Evolutionary conservation across 2,329 filamentous ascomycete genomes (phyloP), one percentile per base, ranked within the genome.

Genomic region (Aspergillus bombycis): DNA sequence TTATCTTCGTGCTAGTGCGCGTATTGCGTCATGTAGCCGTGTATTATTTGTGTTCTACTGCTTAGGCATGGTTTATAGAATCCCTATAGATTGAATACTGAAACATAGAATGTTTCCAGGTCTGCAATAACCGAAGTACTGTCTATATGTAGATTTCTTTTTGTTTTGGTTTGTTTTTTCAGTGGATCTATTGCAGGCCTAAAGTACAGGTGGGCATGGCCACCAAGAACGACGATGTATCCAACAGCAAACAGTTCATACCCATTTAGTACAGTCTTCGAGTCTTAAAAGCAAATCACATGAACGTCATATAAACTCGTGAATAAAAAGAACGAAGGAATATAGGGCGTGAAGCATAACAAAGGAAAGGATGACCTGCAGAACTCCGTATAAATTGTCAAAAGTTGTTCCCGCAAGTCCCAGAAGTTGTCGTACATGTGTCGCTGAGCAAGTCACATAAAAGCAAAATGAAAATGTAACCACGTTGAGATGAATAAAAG

Each of bases 341-440:
- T n/a, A 38, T 38, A 50, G 50, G 60, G 26, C 59, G 60, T 62
- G 57, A 67, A 63, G 57, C 26, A 46, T 58, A 66, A 59, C 60
- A 56, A 62, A 68, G 65, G 41, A 66, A 70, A 65, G 61, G 61
- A 66, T 58, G 64, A 64, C 66, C 65, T 69, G 68, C 67, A 71
- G 66, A 66, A 64, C 64, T 66, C 65, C 64, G 46, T 59, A 53
- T 21, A 46, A 65, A 52, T 52, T 52, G 28, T 34, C 48, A 34
- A 52, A 63, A 61, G 43, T 52, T 30, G 54, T 61, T 58, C 50
- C 60, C 58, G 62, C 63, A 70, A 59, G 62, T 65, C 64, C 55
- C 62, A 60, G 61, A 28, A 57, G 41, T 59, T 62, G 64, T 67
- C 65, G 62, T 68, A 67, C 67, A 69, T 62, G 60, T 61, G 32